Evolutionary conservation across 2,329 filamentous ascomycete genomes (phyloP), one percentile per base, ranked within the genome.

Genomic region (Ascochyta lentis): DNA sequence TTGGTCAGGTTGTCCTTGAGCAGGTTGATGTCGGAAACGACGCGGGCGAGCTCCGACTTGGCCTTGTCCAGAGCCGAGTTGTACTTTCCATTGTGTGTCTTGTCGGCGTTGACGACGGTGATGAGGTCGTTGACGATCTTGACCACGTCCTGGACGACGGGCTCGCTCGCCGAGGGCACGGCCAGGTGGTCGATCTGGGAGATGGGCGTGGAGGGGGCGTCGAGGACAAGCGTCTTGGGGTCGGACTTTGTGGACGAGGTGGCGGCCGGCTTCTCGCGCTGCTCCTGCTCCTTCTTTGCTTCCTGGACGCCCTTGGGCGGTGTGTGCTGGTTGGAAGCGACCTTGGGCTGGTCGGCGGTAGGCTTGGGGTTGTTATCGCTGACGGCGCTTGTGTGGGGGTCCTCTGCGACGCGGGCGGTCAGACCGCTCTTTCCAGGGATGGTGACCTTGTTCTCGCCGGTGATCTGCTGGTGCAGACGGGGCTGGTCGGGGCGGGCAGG

Each of bases 111-210:
- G 74, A 97, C 88, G 42, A 96, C 91, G 8, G 91, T 88, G 72
- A 99, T 96, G 68, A 99, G 89, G 76, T 96, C 92, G 79, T 99
- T 99, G 67, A 99, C 84, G 79, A 96, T 94, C 79, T 91, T 94
- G 56, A 96, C 92, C 6, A 99, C 83, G 69, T 98, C 92, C 77
- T 97, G 92, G 22, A 98, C 90, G 33, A 96, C 84, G 26, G 91
- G 90, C 73, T 98, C 94, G 56, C 88, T 86, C 49, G 90, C 91
- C 67, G 92, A 85, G 49, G 86, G 83, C 23, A 96, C 84, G 46
- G 84, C 84, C 55, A 97, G 80, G 58, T 92, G 86, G 71, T 96
- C 91, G 65, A 98, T 91, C 15, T 86, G 86, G 58, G 87, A 70
- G 37, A 71, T 60, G n/a, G 73, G 59, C 23, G 26, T 45, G 16